Conservation (phyloP, 805 yeast genomes). For the Starmerella apicola region DNA sequence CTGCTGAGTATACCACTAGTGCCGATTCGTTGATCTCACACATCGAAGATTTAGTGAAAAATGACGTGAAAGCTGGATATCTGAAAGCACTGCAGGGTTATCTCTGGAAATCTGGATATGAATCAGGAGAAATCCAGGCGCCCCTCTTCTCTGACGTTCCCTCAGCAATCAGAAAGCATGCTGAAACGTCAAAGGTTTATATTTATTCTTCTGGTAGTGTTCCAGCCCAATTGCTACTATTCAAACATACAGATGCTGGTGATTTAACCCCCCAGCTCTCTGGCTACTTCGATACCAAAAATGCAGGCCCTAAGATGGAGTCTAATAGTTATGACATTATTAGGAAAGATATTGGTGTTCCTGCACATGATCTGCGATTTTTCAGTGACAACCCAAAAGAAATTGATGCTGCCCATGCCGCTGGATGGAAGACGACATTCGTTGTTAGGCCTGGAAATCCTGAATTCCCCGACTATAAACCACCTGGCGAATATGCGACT, state of each 20-base stretch:
- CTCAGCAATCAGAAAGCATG: slow-evolving; percentile 38
- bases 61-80: slow-evolving; percentile 65
- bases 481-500: slow-evolving; percentile 5
- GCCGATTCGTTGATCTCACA: slow-evolving; percentile 33
- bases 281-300: slow-evolving; percentile 77
- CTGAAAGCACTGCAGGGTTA: slow-evolving; percentile 72
- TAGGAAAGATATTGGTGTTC: slow-evolving; percentile 30
- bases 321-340: slow-evolving; percentile 48
- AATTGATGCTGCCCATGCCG: slow-evolving; percentile 57
- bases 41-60: slow-evolving; percentile 43
- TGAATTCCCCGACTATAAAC: slow-evolving; percentile 16
- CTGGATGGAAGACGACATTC: slow-evolving; percentile 47
- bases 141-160: slow-evolving; percentile 70
- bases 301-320: slow-evolving; percentile 62
- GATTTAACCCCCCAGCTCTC: slow-evolving; percentile 36
- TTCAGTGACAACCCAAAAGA: slow-evolving; percentile 73
- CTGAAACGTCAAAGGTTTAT: slow-evolving; percentile 32
- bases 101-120: slow-evolving; percentile 73
- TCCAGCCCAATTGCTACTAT: slow-evolving; percentile 70
- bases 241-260: slow-evolving; percentile 41
- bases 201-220: slow-evolving; percentile 87
- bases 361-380: slow-evolving; percentile 37
- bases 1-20: slow-evolving; percentile 26
- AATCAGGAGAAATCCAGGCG: slow-evolving; percentile 59
- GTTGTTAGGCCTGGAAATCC: slow-evolving; percentile 68